These are phyloP conservation scores for Candida railenensis DNA, from an alignment of 805 yeast genomes.

Conservation along the genomic window DNA sequence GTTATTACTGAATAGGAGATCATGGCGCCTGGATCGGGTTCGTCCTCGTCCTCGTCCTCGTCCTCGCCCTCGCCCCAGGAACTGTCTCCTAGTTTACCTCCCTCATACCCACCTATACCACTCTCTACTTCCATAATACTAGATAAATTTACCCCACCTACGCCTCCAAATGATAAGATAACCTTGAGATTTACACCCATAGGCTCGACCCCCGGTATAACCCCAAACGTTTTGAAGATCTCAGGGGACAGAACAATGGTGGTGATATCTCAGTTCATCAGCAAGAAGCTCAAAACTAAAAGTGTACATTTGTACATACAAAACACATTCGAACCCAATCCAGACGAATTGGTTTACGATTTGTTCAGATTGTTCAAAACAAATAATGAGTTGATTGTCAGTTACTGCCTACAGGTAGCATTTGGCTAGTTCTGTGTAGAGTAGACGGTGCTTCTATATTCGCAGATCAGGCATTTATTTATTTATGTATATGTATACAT, in stretches of 20 bases:
- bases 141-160: background rate
- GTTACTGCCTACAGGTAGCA: constrained; percentile 40
- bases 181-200: constrained; percentile 58
- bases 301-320: constrained; percentile 35
- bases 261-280: constrained; percentile 45
- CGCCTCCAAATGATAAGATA: constrained; percentile 26
- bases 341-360: constrained; percentile 37
- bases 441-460: too few relatives aligned
- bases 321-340: constrained; percentile 41
- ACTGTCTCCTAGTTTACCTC: background rate
- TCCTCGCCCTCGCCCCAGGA: too few relatives aligned
- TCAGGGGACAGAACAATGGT: constrained; percentile 46
- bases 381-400: constrained; percentile 34
- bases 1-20: too few relatives aligned
- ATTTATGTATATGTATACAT: background rate
- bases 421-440: constrained; percentile 28
- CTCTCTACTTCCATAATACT: constrained; percentile 1
- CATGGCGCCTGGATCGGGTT: too few relatives aligned
- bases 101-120: background rate
- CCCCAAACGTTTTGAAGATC: constrained; percentile 51
- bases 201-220: constrained; percentile 53
- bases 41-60: background rate
- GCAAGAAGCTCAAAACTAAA: constrained; percentile 32
- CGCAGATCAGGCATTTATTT: background rate
- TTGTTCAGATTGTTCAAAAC: constrained; percentile 28